Conservation (phyloP, 2,329 filamentous ascomycete species). For the Penicillium sp. region DNA sequence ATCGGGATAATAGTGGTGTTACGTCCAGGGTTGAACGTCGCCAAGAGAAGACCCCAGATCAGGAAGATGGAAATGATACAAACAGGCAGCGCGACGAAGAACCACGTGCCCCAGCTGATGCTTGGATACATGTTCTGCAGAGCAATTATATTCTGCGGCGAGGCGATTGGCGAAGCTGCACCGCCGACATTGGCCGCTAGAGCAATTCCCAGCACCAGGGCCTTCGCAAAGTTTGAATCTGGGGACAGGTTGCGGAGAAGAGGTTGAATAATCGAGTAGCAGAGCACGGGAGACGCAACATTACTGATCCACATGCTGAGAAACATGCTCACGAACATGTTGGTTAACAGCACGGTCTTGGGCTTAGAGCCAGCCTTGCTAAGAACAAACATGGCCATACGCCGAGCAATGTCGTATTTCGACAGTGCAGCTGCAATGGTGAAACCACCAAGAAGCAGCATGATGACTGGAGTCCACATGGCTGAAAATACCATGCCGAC, state of each 20-base stretch:
- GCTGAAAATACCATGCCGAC: slow-evolving; percentile 85
- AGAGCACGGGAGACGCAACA: slow-evolving; percentile 93
- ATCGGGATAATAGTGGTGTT: slow-evolving; percentile 92
- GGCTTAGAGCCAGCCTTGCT: slow-evolving; percentile 95
- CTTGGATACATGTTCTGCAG: slow-evolving; percentile 92
- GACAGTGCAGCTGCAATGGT: slow-evolving; percentile 93
- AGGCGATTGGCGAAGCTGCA: slow-evolving; percentile 95
- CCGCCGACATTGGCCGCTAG: slow-evolving; percentile 94
- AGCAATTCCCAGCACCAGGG: slow-evolving; percentile 92
- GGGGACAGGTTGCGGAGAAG: slow-evolving; percentile 90
- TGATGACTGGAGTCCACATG: slow-evolving; percentile 99
- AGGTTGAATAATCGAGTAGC: slow-evolving; percentile 97
- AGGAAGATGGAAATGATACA: slow-evolving; percentile 84
- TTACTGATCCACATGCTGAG: slow-evolving; percentile 99
- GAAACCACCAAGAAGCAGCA: slow-evolving; percentile 94
- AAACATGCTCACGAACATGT: slow-evolving; percentile 98
- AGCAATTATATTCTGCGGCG: slow-evolving; percentile 95
- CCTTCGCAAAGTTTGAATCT: slow-evolving; percentile 92
- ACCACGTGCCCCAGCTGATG: slow-evolving; percentile 94
- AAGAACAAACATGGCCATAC: slow-evolving; percentile 92
- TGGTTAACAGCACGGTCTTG: slow-evolving; percentile 86
- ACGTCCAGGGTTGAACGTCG: slow-evolving; percentile 81
- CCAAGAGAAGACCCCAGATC: slow-evolving; percentile 85
- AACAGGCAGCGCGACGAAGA: slow-evolving; percentile 92
- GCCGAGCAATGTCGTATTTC: slow-evolving; percentile 97